Percentiles rank a stretch among this genome's conserved stretches.
Evolutionary conservation across 2,329 filamentous ascomycete genomes (phyloP).

Genomic region (Diaporthe destruens): DNA sequence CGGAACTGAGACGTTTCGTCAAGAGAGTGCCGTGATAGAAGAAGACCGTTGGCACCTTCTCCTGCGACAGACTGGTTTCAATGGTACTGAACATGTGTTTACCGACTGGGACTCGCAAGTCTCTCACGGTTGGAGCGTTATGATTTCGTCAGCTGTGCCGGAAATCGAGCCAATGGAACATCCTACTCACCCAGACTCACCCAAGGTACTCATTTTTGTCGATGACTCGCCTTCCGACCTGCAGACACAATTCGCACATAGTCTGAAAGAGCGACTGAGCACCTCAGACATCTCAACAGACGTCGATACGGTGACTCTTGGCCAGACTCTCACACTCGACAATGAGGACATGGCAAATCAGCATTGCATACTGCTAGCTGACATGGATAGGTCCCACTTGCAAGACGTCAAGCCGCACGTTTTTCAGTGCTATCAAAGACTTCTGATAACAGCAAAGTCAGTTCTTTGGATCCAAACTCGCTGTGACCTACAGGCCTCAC

Average conservation of each 20-base stretch:
- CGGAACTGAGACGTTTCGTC: neutral
- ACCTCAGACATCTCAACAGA: no score
- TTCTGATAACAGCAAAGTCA: neutral
- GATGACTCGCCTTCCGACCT: neutral
- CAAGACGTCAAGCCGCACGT: neutral
- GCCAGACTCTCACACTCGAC: no score
- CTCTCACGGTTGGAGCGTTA: slow-evolving; percentile 15
- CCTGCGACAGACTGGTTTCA: neutral
- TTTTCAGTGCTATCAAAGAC: neutral
- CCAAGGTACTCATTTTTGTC: no score
- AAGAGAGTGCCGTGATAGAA: neutral
- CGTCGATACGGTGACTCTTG: no score
- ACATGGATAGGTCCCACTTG: neutral
- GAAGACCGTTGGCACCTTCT: neutral
- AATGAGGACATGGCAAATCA: neutral
- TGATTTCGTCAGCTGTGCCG: neutral
- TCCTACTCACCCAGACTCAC: no score
- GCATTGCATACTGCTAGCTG: slow-evolving; percentile 12
- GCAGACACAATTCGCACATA: no score
- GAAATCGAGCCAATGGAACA: no score
- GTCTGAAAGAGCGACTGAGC: no score
- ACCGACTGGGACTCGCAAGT: slow-evolving; percentile 3
- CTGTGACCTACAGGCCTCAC: neutral
- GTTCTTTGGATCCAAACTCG: slow-evolving; percentile 1
- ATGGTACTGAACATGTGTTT: neutral